phyloP scores from a whole-genome alignment of 139 green algal genomes.

The Haematococcus lacustris region DNA sequence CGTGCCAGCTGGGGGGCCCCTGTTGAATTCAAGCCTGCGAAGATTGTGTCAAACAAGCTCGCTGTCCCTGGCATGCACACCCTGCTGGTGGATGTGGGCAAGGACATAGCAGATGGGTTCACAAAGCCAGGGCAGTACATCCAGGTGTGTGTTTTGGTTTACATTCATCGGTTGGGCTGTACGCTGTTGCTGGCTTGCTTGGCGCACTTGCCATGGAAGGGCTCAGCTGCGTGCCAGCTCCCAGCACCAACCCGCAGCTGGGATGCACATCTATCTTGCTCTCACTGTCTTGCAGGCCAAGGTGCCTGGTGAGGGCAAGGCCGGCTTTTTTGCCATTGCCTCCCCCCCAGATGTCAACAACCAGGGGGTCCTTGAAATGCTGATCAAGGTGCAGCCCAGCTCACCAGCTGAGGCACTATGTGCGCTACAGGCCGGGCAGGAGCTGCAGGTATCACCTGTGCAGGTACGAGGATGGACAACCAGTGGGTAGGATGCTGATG shows the following conservation, averaged over 20 bases:
- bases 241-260: neutral
- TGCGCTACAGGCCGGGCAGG: constrained; percentile 14
- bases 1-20: constrained; percentile 54
- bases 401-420: constrained; percentile 54
- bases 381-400: constrained; percentile 57
- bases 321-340: constrained; percentile 87
- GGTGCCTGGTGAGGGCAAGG: constrained; percentile 52
- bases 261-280: neutral
- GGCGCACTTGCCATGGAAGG: constrained; percentile 14
- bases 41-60: constrained; percentile 12
- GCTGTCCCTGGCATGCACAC: neutral
- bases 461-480: too few relatives aligned
- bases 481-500: too few relatives aligned
- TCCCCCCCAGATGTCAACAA: constrained; percentile 56
- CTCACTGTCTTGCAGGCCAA: constrained; percentile 34
- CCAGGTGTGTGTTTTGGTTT: too few relatives aligned
- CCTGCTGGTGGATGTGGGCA: constrained; percentile 55
- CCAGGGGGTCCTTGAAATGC: constrained; percentile 44
- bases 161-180: neutral
- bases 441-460: constrained; percentile 31
- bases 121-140: constrained; percentile 82
- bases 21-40: constrained; percentile 52
- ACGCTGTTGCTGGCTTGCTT: neutral
- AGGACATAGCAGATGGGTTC: constrained; percentile 46
- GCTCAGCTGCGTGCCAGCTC: neutral